phyloP scores from a whole-genome alignment of 2,329 filamentous ascomycete species.

The Bertia moriformis region DNA sequence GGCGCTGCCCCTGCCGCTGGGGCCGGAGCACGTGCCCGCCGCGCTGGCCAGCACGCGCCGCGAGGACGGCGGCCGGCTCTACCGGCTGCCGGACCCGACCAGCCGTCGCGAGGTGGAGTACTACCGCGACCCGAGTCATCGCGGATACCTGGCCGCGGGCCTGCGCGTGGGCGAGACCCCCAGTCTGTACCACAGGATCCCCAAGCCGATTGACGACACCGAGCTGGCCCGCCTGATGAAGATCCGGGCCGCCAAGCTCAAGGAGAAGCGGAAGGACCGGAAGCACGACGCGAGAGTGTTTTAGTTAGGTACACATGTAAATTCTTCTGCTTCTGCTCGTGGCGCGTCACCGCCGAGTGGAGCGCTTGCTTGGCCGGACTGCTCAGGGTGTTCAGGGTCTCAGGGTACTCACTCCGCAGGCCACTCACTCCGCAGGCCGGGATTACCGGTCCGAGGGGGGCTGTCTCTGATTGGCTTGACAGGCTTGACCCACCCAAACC shows the following conservation, averaged over 20 bases:
- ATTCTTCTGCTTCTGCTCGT: too few relatives aligned
- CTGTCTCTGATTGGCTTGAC: too few relatives aligned
- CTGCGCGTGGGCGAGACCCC: not conserved
- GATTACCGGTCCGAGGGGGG: too few relatives aligned
- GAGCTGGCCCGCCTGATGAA: not conserved
- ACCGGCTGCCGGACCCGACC: not conserved
- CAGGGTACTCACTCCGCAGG: too few relatives aligned
- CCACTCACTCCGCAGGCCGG: too few relatives aligned
- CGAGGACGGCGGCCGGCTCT: not conserved
- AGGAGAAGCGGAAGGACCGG: not conserved
- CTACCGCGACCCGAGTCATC: not conserved
- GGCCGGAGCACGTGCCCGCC: not conserved
- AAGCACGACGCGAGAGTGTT: not conserved
- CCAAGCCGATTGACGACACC: not conserved
- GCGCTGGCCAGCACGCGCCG: not conserved
- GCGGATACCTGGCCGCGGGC: not conserved
- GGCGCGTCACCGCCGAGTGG: too few relatives aligned
- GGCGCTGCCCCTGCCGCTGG: not conserved
- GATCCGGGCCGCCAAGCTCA: not conserved
- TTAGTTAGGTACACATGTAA: too few relatives aligned
- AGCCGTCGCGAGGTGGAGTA: not conserved
- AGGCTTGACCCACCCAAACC: too few relatives aligned
- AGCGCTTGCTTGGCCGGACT: too few relatives aligned
- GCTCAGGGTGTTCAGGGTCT: too few relatives aligned
- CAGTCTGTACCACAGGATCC: not conserved